Conservation (phyloP, 2,329 filamentous ascomycete genomes). For the Ascosphaera acerosa region DNA sequence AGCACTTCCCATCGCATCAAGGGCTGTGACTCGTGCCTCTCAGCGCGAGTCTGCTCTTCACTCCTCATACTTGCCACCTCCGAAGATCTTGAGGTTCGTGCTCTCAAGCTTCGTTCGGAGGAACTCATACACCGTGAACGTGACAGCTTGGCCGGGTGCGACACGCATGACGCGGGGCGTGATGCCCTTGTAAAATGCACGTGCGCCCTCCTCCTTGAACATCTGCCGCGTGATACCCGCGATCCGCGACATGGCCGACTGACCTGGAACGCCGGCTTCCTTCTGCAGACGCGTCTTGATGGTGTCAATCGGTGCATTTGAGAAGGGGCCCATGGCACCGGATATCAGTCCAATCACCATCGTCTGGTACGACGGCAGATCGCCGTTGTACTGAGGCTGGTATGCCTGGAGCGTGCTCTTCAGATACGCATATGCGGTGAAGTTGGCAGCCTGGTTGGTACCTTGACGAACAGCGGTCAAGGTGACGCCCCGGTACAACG, state of each 20-base stretch:
- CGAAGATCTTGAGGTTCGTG: slow-evolving; percentile 32
- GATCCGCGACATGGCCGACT: slow-evolving; percentile 59
- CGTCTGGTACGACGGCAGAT: slow-evolving; percentile 71
- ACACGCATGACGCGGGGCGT: slow-evolving; percentile 94
- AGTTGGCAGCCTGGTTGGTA: slow-evolving; percentile 95
- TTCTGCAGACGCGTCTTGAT: slow-evolving; percentile 95
- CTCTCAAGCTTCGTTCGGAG: slow-evolving; percentile 47
- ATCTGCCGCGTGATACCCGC: slow-evolving; percentile 52
- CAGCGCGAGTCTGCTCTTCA: slow-evolving; percentile 7
- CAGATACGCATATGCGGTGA: slow-evolving; percentile 90
- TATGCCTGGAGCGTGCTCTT: slow-evolving; percentile 48
- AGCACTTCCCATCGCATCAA: too few species aligned
- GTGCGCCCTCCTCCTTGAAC: slow-evolving; percentile 82
- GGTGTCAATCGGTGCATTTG: slow-evolving; percentile 93
- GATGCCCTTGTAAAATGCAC: slow-evolving; percentile 98
- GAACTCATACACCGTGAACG: slow-evolving; percentile 52
- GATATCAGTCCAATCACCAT: slow-evolving; percentile 72
- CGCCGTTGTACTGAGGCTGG: slow-evolving; percentile 43
- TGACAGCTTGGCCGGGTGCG: slow-evolving; percentile 72
- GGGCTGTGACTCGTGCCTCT: neutral
- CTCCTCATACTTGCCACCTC: slow-evolving; percentile 42
- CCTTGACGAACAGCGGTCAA: slow-evolving; percentile 86
- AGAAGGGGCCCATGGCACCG: slow-evolving; percentile 85
- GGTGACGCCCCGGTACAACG: slow-evolving; percentile 79
- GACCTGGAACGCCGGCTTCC: slow-evolving; percentile 56